Evolutionary conservation across 2,329 filamentous ascomycete species (phyloP).

Genomic region (Plenodomus tracheiphilus): DNA sequence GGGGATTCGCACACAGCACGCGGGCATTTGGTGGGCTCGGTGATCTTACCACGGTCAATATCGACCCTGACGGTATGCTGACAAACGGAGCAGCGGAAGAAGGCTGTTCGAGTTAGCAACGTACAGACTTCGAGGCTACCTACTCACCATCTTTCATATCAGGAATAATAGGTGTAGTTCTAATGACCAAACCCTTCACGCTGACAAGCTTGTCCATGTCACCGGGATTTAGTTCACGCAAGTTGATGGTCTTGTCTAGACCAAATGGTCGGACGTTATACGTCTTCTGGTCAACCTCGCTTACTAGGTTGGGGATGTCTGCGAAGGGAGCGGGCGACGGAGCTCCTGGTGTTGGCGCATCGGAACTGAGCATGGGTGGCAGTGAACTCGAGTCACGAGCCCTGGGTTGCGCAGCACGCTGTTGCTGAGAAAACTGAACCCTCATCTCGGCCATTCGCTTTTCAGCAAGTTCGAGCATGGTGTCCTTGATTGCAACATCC

Average conservation of each 20-base stretch:
- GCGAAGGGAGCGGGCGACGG: constrained; percentile 38
- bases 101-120: constrained; percentile 58
- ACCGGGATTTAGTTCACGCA: constrained; percentile 92
- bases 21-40: constrained; percentile 88
- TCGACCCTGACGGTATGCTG: constrained; percentile 88
- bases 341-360: constrained; percentile 57
- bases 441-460: constrained; percentile 74
- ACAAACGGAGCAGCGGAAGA: constrained; percentile 94
- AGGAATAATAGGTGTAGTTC: constrained; percentile 92
- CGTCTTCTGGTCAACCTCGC: constrained; percentile 75
- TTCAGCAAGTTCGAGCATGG: constrained; percentile 86
- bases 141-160: constrained; percentile 85
- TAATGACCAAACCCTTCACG: constrained; percentile 94
- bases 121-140: neutral
- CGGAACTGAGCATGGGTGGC: constrained; percentile 78
- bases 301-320: constrained; percentile 69
- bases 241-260: constrained; percentile 81
- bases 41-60: constrained; percentile 93
- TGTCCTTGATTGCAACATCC: constrained; percentile 91
- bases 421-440: constrained; percentile 58
- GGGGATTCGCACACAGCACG: constrained; percentile 77
- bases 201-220: constrained; percentile 96
- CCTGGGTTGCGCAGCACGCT: constrained; percentile 50
- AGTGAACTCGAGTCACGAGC: constrained; percentile 67
- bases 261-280: constrained; percentile 92